Base-by-base conservation (phyloP, 805 yeast species). In the Monosporozyma aerobia region DNA sequence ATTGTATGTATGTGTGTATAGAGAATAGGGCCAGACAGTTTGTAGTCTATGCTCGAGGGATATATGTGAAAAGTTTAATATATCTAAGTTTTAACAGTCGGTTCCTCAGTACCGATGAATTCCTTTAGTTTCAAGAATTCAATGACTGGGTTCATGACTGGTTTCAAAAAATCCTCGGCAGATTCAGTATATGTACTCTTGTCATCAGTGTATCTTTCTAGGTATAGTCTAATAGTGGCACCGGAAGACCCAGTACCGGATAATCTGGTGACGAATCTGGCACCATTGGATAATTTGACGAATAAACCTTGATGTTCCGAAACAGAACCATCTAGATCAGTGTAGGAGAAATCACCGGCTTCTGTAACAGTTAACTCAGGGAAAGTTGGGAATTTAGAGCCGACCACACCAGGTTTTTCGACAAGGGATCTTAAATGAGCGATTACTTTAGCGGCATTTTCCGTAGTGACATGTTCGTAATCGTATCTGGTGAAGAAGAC, bases 201-300 rank as follows among this genome's bases (percentile, higher is more conserved):
- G 63, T 89, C 95, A 46, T 69, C 60, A 22, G 86, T 82, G 72
- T 87, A 89, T 70, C 83, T 85, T 71, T 94, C 99, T 65, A 92
- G 74, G 71, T 94, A 94, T 59, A 94, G 76, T 70, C 99, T 82
- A 52, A 94, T 90, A 2, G 99, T 94, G 19, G 99, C 98, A 45
- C 99, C 99, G 1, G 96, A 83, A 1, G 97, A 90, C 14, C 99
- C 99, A 2, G 99, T 94, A 54, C 99, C 99, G 0, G 97, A 89
- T 59, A 94, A 77, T 70, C 99, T 83, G 50, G 88, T 87, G 37
- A 94, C 87, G 51, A 92, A 80, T 69, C 98, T 81, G 54, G 88
- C 78, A 5, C 97, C 97, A 62, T 83, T 83, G 47, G 78, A 79
- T 56, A 90, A 78, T 70, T 85, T 90, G 57, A 90, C 84, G 63